Evolutionary conservation across 2,329 filamentous ascomycete genomes (phyloP).

Genomic region (Fusarium nodosum): DNA sequence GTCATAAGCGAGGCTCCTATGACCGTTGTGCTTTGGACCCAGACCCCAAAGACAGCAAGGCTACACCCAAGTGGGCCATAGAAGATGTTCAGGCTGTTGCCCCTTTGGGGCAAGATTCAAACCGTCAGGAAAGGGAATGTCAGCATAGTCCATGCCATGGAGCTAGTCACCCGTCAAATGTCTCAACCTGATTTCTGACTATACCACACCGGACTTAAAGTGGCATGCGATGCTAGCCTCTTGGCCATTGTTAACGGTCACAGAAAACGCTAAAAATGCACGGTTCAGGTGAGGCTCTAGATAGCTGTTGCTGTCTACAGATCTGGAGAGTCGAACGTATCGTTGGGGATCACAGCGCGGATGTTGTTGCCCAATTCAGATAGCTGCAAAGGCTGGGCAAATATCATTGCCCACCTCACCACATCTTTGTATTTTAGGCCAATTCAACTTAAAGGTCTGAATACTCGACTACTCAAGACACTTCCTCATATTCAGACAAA

Average conservation of each 20-base stretch:
- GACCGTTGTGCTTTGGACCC: not conserved
- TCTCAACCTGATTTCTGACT: not conserved
- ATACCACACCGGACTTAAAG: too few species aligned
- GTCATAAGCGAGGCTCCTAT: not conserved
- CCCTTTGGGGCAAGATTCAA: fast-evolving
- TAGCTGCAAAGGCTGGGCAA: not conserved
- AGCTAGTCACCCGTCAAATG: too few species aligned
- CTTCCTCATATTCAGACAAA: not conserved
- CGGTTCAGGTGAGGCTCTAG: constrained; percentile 7
- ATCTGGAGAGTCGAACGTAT: not conserved
- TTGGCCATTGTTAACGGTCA: not conserved
- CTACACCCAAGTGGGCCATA: not conserved
- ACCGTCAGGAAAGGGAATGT: fast-evolving
- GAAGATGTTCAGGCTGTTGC: not conserved
- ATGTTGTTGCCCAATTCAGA: too few species aligned
- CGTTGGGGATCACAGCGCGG: not conserved
- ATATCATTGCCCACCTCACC: not conserved
- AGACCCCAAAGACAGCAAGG: too few species aligned
- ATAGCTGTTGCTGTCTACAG: not conserved
- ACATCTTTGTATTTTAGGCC: not conserved
- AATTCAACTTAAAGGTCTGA: not conserved
- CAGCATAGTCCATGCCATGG: not conserved
- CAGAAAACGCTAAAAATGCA: not conserved
- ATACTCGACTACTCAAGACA: not conserved
- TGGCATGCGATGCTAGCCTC: not conserved